Conservation (phyloP, 176 grass and related monocot species). For the sorghum (Sorghum bicolor) region Sorghum_bicolor_NCBIv3 NC_012872.2:61281001-61281500, state of each 20-base stretch:
- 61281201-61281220: not conserved
- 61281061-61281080: conserved; percentile 98
- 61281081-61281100: conserved; percentile 97
- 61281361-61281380: not conserved
- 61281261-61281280: not conserved
- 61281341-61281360: conserved; percentile 1
- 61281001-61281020: conserved; percentile 84
- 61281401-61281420: not conserved
- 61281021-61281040: conserved; percentile 99
- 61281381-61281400: conserved; percentile 7
- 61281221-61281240: not conserved
- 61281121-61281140: conserved; percentile 80
- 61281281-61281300: not conserved
- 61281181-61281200: not conserved
- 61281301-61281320: conserved; percentile 7
- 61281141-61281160: conserved; percentile 99
- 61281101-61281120: conserved; percentile 98
- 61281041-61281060: conserved; percentile 97
- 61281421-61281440: conserved; percentile 13
- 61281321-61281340: not conserved
- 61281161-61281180: conserved; percentile 91
- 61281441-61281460: not conserved
- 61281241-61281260: not conserved
- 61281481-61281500: not conserved
- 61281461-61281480: not conserved